Percentiles rank a stretch among this genome's conserved stretches.
Evolutionary conservation across 129 eudicot species (phyloP).

Genomic region (Erigeron canadensis): DNA sequence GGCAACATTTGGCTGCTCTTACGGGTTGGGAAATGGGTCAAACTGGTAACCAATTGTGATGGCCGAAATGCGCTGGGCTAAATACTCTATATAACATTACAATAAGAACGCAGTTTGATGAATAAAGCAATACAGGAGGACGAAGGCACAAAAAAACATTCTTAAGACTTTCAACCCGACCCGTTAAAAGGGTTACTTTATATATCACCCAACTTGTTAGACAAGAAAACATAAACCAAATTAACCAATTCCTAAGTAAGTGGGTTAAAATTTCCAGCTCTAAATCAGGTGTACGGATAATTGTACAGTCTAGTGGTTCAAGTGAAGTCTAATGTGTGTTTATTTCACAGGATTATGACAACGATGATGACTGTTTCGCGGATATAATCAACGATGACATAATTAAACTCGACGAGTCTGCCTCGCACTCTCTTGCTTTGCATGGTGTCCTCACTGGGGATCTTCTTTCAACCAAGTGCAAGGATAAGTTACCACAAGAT

Average conservation of each 20-base stretch:
- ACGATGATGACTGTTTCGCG: slow-evolving; percentile 68
- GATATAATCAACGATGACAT: slow-evolving; percentile 90
- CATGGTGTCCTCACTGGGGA: slow-evolving; percentile 23
- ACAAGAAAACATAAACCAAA: background rate
- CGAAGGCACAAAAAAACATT: background rate
- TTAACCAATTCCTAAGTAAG: background rate
- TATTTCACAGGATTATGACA: slow-evolving; percentile 33
- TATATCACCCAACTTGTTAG: background rate
- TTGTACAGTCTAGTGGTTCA: background rate
- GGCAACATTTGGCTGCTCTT: background rate
- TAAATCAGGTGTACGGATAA: background rate
- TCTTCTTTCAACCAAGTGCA: slow-evolving; percentile 17
- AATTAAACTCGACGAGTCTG: slow-evolving; percentile 62
- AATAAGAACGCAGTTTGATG: background rate
- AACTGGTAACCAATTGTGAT: too few species aligned
- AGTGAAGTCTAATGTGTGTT: background rate
- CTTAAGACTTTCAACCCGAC: background rate
- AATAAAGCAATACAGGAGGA: background rate
- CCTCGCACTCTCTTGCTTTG: slow-evolving; percentile 15
- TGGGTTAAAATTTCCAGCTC: background rate
- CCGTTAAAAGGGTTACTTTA: too few species aligned
- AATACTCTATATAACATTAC: background rate
- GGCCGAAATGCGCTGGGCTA: background rate
- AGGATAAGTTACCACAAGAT: slow-evolving; percentile 24
- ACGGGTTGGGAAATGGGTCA: background rate